Evolutionary conservation across 148 eudicot genomes (phyloP).

Genomic region (Polygonum aviculare): DNA sequence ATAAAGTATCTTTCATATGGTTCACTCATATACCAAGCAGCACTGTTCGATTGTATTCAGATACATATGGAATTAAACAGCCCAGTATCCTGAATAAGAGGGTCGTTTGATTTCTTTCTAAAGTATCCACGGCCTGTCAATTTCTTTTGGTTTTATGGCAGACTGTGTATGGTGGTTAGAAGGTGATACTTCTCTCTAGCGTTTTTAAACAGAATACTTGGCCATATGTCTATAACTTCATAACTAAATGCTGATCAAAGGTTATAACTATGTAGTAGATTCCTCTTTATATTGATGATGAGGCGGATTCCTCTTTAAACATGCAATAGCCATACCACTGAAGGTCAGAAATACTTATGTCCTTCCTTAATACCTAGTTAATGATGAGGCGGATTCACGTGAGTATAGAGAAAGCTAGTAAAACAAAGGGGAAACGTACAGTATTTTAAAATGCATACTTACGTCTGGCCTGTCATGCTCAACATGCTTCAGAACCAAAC

Average conservation of each 20-base stretch:
- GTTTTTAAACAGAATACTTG: not conserved
- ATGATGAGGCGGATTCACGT: not conserved
- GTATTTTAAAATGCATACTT: constrained; percentile 9
- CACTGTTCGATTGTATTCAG: not conserved
- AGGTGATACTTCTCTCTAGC: not conserved
- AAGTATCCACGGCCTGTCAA: not conserved
- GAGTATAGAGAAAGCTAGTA: not conserved
- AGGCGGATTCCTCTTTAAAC: too few relatives aligned
- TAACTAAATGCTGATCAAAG: not conserved
- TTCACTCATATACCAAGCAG: not conserved
- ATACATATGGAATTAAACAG: not conserved
- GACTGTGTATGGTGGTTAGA: not conserved
- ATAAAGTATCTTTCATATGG: not conserved
- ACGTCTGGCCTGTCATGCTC: constrained; percentile 96
- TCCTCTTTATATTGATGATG: not conserved
- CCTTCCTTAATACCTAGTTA: constrained; percentile 62
- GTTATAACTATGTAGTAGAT: not conserved
- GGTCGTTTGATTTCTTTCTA: not conserved
- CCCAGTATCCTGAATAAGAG: not conserved
- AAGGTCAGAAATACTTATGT: constrained; percentile 53
- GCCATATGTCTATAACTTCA: not conserved
- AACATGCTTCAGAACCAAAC: constrained; percentile 87
- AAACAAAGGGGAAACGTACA: not conserved
- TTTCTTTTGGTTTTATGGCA: not conserved
- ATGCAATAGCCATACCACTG: constrained; percentile 89